These are phyloP conservation scores for Syzygium malaccense DNA, from an alignment of 441 rosid species.

Conservation along the genomic window DNA sequence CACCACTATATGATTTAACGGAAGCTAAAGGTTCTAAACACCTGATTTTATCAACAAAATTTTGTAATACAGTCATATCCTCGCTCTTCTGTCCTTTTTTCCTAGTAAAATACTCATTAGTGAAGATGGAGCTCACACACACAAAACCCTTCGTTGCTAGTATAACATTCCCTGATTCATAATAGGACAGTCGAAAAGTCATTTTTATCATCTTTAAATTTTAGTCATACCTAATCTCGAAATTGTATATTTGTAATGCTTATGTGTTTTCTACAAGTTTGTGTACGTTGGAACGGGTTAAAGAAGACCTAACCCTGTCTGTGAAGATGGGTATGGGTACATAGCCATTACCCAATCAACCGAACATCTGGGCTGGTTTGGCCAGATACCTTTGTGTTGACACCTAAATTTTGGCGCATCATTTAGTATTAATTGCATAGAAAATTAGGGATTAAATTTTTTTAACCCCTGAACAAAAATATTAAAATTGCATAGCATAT, in stretches of 20 bases:
- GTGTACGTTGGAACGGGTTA: not conserved
- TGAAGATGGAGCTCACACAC: not conserved
- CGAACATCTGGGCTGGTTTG: not conserved
- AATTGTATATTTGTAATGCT: not conserved
- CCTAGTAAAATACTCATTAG: too few species aligned
- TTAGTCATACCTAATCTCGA: not conserved
- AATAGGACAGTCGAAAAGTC: not conserved
- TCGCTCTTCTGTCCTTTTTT: too few species aligned
- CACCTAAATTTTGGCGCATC: too few species aligned
- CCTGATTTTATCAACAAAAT: too few species aligned
- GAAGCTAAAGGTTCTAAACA: too few species aligned
- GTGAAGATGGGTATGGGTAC: not conserved
- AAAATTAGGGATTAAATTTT: too few species aligned
- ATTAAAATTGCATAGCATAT: too few species aligned
- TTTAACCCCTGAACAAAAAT: too few species aligned
- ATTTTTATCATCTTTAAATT: too few species aligned
- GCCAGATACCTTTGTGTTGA: not conserved
- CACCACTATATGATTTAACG: too few species aligned
- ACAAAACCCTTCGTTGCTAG: not conserved
- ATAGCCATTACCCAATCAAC: not conserved
- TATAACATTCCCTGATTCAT: not conserved
- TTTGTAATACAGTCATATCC: too few species aligned
- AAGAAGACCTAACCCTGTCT: not conserved
- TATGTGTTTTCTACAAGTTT: not conserved
- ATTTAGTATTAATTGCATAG: too few species aligned